phyloP scores from a whole-genome alignment of 768 basidiomycete genomes.

The Leucosporidium scottii region DNA sequence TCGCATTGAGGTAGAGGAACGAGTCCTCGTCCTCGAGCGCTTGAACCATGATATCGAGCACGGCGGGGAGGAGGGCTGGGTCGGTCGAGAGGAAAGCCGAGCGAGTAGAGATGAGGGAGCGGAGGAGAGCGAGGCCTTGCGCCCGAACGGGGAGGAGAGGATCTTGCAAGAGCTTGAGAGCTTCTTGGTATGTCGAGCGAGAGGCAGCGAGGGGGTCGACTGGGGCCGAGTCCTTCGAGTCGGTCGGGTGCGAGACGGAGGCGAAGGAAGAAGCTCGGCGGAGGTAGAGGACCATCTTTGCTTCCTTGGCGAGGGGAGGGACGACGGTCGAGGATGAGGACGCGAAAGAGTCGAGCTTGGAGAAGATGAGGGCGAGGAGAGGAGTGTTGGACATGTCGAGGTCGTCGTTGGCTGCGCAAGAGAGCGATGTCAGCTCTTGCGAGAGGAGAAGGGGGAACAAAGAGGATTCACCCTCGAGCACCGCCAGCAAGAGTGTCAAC shows the following conservation, averaged over 20 bases:
- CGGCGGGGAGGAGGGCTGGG: slow-evolving; percentile 65
- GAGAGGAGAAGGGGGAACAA: too few species aligned
- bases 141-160: slow-evolving; percentile 88
- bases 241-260: slow-evolving; percentile 41
- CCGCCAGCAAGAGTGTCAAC: slow-evolving; percentile 69
- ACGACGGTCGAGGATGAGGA: slow-evolving; percentile 50
- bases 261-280: slow-evolving; percentile 55
- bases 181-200: slow-evolving; percentile 72
- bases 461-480: slow-evolving; percentile 66
- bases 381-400: slow-evolving; percentile 48
- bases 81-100: slow-evolving; percentile 42
- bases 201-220: slow-evolving; percentile 41
- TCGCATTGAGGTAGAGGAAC: slow-evolving; percentile 88
- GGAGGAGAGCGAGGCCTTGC: slow-evolving; percentile 76
- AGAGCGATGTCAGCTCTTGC: not conserved
- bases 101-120: slow-evolving; percentile 54
- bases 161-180: slow-evolving; percentile 80
- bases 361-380: slow-evolving; percentile 63
- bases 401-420: slow-evolving; percentile 35
- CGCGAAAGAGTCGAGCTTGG: slow-evolving; percentile 56
- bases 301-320: slow-evolving; percentile 63
- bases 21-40: slow-evolving; percentile 84
- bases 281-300: slow-evolving; percentile 73
- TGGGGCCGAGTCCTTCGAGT: slow-evolving; percentile 22
- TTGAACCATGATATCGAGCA: slow-evolving; percentile 78